Conservation (phyloP, 768 basidiomycete species). For the Rhodotorula paludigena region DNA sequence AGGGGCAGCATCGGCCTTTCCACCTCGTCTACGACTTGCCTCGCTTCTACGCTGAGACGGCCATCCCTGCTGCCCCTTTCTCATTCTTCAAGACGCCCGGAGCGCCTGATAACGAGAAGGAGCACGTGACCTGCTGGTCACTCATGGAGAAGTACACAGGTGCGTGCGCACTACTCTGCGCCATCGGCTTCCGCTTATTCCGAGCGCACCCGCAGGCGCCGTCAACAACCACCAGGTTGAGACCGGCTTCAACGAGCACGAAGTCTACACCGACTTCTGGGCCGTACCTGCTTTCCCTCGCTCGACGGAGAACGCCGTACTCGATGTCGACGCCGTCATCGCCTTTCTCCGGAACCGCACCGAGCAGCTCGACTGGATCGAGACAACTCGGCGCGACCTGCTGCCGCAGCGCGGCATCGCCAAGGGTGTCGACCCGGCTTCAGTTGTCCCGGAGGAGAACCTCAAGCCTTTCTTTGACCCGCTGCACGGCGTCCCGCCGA, state of each 20-base stretch:
- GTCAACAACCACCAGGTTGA: not conserved
- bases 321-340: not conserved
- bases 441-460: not conserved
- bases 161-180: not conserved
- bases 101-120: not conserved
- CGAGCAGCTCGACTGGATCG: not conserved
- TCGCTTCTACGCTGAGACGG: not conserved
- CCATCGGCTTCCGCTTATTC: not conserved
- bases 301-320: not conserved
- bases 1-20: not conserved
- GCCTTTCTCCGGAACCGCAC: not conserved
- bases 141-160: not conserved
- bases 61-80: not conserved
- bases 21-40: slow-evolving; percentile 2
- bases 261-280: not conserved
- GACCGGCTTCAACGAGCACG: not conserved
- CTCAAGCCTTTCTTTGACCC: not conserved
- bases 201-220: not conserved
- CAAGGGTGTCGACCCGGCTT: not conserved
- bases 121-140: not conserved
- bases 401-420: not conserved
- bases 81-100: not conserved
- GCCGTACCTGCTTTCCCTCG: not conserved
- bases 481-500: not conserved
- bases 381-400: not conserved